A percentile compares a stretch with the other conserved stretches of the same genome.
Conservation (phyloP, 139 green algal species). For the Chlorella sp. region DNA sequence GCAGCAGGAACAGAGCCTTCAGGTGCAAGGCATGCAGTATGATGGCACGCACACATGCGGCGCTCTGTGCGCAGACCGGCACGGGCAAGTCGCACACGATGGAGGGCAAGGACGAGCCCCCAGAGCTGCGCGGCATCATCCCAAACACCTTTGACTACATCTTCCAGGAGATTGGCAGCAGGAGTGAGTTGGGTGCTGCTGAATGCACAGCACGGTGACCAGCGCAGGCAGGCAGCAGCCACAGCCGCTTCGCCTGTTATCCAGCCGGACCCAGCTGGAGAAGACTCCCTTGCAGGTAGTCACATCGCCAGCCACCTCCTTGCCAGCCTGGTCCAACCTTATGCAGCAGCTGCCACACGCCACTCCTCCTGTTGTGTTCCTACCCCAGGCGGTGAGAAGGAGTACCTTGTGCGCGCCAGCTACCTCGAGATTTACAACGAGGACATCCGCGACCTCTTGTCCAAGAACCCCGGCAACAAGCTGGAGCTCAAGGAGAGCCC, state of each 20-base stretch:
- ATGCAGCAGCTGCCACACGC: too few relatives aligned
- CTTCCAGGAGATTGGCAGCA: slow-evolving; percentile 54
- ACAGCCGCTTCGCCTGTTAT: too few relatives aligned
- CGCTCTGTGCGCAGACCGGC: slow-evolving; percentile 42
- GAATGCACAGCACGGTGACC: too few relatives aligned
- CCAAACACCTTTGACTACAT: slow-evolving; percentile 69
- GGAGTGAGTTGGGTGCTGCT: too few relatives aligned
- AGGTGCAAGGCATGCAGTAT: background rate
- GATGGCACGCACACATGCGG: background rate
- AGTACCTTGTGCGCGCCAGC: slow-evolving; percentile 68
- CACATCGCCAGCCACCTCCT: too few relatives aligned
- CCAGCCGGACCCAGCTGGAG: too few relatives aligned
- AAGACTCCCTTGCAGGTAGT: too few relatives aligned
- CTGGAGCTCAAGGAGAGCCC: slow-evolving; percentile 67
- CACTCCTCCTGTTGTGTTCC: too few relatives aligned
- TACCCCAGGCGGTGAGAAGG: slow-evolving; percentile 42
- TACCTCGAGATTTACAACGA: slow-evolving; percentile 86
- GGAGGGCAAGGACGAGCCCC: slow-evolving; percentile 56
- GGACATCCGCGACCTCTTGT: slow-evolving; percentile 63
- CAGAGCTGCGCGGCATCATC: slow-evolving; percentile 66
- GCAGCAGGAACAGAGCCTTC: too few relatives aligned
- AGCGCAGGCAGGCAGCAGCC: too few relatives aligned
- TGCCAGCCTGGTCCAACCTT: too few relatives aligned
- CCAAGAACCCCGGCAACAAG: slow-evolving; percentile 52
- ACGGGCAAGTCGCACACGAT: slow-evolving; percentile 90